Evolutionary conservation across 495 filamentous ascomycete genomes (phyloP).

Genomic region (Aspergillus egyptiacus): DNA sequence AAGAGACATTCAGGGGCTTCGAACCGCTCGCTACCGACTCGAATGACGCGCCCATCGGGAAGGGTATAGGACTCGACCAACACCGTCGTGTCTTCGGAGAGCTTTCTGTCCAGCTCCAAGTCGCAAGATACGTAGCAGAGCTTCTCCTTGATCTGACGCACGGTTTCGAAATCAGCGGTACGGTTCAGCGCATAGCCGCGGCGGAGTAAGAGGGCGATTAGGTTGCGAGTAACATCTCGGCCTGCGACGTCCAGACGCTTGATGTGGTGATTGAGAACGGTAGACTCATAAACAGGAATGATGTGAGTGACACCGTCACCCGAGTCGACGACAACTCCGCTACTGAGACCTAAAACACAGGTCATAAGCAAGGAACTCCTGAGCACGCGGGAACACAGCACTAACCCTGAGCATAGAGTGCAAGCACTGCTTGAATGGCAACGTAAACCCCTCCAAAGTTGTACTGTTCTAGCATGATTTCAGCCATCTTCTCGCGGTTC

Average conservation of each 20-base stretch:
- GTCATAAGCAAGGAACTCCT: not conserved
- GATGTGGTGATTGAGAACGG: constrained; percentile 95
- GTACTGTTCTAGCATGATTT: constrained; percentile 98
- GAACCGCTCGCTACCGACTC: constrained; percentile 93
- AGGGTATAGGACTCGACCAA: constrained; percentile 96
- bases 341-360: constrained; percentile 63
- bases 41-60: constrained; percentile 91
- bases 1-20: constrained; percentile 98
- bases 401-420: constrained; percentile 91
- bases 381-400: not conserved
- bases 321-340: constrained; percentile 94
- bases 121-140: constrained; percentile 99
- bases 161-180: constrained; percentile 98
- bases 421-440: constrained; percentile 95
- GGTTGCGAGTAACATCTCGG: constrained; percentile 92
- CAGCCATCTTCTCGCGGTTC: constrained; percentile 94
- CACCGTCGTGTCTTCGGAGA: constrained; percentile 96
- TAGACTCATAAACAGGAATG: constrained; percentile 95
- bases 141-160: constrained; percentile 99
- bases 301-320: constrained; percentile 98
- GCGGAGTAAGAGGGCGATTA: constrained; percentile 91
- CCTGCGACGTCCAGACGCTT: constrained; percentile 90
- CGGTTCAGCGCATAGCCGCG: constrained; percentile 96
- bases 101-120: constrained; percentile 87
- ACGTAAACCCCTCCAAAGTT: constrained; percentile 96